Evolutionary conservation across 2,329 filamentous ascomycete species (phyloP).

Genomic region (Paraconiothyrium sp.): DNA sequence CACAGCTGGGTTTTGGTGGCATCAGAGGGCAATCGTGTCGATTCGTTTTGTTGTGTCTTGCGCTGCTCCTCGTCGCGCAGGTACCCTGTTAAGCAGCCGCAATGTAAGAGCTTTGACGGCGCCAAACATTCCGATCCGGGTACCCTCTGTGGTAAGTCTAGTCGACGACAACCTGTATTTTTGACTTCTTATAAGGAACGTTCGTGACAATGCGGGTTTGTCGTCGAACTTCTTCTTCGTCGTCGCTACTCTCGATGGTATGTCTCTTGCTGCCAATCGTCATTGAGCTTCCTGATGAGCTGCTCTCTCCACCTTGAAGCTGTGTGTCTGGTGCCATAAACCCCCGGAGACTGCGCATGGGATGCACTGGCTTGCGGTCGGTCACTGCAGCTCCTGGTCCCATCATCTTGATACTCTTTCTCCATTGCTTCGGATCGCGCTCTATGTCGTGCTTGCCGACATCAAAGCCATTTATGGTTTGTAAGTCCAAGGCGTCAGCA

Average conservation of each 20-base stretch:
- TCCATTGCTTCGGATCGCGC: slow-evolving; percentile 58
- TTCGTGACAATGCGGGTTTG: slow-evolving; percentile 21
- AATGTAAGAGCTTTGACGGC: not conserved
- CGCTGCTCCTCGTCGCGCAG: not conserved
- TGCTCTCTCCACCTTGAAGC: not conserved
- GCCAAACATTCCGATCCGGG: not conserved
- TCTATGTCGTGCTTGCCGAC: slow-evolving; percentile 58
- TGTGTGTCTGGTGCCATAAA: slow-evolving; percentile 33
- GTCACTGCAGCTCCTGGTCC: slow-evolving; percentile 35
- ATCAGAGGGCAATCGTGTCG: not conserved
- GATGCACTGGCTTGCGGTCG: slow-evolving; percentile 5
- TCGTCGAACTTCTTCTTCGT: slow-evolving; percentile 26
- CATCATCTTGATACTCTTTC: slow-evolving; percentile 56
- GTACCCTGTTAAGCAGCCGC: not conserved
- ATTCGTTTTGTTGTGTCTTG: not conserved
- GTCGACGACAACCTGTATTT: slow-evolving; percentile 37
- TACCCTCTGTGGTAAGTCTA: slow-evolving; percentile 9
- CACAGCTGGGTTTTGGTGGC: not conserved
- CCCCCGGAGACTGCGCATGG: slow-evolving; percentile 15
- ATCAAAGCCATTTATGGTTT: slow-evolving; percentile 63
- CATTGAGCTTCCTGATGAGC: slow-evolving; percentile 3
- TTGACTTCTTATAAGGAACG: slow-evolving; percentile 14
- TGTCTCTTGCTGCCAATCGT: slow-evolving; percentile 20
- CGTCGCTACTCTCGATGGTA: slow-evolving; percentile 22
- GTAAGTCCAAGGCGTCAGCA: slow-evolving; percentile 64